Evolutionary conservation across 2,329 filamentous ascomycete species (phyloP), one percentile per base, ranked within the genome.

Genomic region (Colletotrichum nymphaeae): DNA sequence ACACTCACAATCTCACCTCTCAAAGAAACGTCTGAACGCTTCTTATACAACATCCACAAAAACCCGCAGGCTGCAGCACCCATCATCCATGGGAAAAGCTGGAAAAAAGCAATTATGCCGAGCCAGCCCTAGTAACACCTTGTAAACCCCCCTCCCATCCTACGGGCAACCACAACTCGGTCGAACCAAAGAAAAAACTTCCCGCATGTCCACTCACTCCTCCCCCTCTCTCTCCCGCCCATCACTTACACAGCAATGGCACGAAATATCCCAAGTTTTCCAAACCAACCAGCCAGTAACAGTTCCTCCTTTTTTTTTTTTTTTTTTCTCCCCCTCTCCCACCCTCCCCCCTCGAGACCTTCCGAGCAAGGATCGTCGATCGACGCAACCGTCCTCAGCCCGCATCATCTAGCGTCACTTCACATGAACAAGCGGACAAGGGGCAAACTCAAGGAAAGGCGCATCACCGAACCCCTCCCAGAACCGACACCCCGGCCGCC

Each of bases 121-220:
- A 46, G 30, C 42, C 19, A 37, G 42, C 16, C 42, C 42, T 46
- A 37, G 35, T 37, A 37, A 37, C 14, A 32, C 9, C 30, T 14
- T 14, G 12, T 37, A 37, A 37, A 37, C 16, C 37, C 14, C 37
- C 7, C 16, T 16, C 37, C 37, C 37, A 46, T 46, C 37, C 37
- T 19, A 46, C 37, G 37, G 37, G 37, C 37, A 46, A 46, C 37
- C 37, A 14, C 37, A 46, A 46, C 37, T 46, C 37, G 37, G 37
- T 52, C 59, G 63, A 62, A 46, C 56, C 63, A 67, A 56, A 67
- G n/a, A 62, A 42, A 42, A 52, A 62, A 62, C 46, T 26, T 30
- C 26, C 19, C 26, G 26, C 7, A 19, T 22, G 24, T 32, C 8
- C 55, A 24, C 58, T 12, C 58, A 46, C 19, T 16, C 37, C 14